Evolutionary conservation across 2,329 filamentous ascomycete genomes (phyloP), one percentile per base, ranked within the genome.

Genomic region (Sporothrix phasma): DNA sequence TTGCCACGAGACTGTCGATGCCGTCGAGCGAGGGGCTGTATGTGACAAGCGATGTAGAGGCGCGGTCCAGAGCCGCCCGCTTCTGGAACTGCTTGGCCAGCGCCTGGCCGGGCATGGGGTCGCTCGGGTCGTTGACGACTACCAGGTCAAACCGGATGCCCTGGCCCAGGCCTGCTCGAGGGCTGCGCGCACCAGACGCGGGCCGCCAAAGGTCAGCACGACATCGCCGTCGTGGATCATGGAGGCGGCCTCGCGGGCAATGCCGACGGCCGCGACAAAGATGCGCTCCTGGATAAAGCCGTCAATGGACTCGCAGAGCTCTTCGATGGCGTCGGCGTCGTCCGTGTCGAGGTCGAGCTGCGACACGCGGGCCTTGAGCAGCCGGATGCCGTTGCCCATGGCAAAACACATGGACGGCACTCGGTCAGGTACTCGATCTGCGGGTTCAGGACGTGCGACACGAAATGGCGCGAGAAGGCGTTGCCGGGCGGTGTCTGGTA

Each of bases 381-480:
- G 93, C 63, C 94, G 86, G 73, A 99, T 96, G 41, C 92, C 92
- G 74, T 97, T 99, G 66, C 94, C 94, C 87, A 97, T 96, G 67
- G 90, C 91, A 76, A 96, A 94, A 69, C 90, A 95, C 77, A 99
- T 89, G 39, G 94, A n/a, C 94, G 87, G 72, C 92, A 97, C 69
- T 91, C 91, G 66, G 90, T 90, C 66, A 99, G 83, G 73, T 95
- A 97, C 68, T 95, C 92, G 72, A 99, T 97, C 76, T 99, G 94
- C 43, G 92, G 90, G 71, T 92, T 94, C 66, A 99, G 85, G 68
- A 91, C 87, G 75, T 97, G 91, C 11, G 90, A 89, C 37, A 91
- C 94, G 70, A 99, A 87, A 78, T 99, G 92, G 39, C 94, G 88
- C 22, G 92, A 89, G 47, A 99, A 84, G 46, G 92, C 92, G 65